Percentiles rank a stretch among this genome's conserved stretches.
phyloP scores from a whole-genome alignment of 2,329 filamentous ascomycete species.

The Botrytis hyacinthi region DNA sequence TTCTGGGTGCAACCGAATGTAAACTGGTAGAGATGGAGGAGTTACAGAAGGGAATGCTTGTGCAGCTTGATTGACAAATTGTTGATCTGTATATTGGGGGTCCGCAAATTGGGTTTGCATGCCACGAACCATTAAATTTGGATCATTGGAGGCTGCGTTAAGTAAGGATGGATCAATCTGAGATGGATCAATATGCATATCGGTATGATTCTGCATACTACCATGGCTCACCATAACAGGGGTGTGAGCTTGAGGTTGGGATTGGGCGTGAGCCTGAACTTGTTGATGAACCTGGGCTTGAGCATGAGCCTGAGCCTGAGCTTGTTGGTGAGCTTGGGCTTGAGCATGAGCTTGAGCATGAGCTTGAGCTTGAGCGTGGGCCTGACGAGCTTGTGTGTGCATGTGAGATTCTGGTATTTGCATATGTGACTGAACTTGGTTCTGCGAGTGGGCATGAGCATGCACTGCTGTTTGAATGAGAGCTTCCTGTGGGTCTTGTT shows the following conservation, averaged over 20 bases:
- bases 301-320: conserved; percentile 27
- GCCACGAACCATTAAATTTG: conserved; percentile 38
- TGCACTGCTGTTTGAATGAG: conserved; percentile 34
- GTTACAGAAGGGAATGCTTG: conserved; percentile 39
- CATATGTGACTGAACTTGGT: conserved; percentile 26
- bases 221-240: conserved; percentile 41
- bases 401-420: conserved; percentile 19
- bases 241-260: conserved; percentile 23
- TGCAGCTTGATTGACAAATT: conserved; percentile 42
- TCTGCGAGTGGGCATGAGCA: conserved; percentile 37
- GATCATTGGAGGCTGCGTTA: conserved; percentile 47
- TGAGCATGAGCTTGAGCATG: conserved; percentile 28
- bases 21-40: conserved; percentile 54
- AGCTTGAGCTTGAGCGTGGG: conserved; percentile 28
- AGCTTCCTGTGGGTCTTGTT: conserved; percentile 31
- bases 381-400: conserved; percentile 28
- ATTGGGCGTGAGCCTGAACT: conserved; percentile 22
- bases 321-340: conserved; percentile 25
- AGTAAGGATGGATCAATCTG: conserved; percentile 63
- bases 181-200: conserved; percentile 63
- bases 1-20: conserved; percentile 66
- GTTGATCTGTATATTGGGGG: conserved; percentile 37
- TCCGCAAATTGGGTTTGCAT: conserved; percentile 38
- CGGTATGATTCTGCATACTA: conserved; percentile 56
- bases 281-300: conserved; percentile 28